These are phyloP conservation scores for Mycena latifolia DNA, from an alignment of 768 basidiomycete genomes.

Conservation along the genomic window DNA sequence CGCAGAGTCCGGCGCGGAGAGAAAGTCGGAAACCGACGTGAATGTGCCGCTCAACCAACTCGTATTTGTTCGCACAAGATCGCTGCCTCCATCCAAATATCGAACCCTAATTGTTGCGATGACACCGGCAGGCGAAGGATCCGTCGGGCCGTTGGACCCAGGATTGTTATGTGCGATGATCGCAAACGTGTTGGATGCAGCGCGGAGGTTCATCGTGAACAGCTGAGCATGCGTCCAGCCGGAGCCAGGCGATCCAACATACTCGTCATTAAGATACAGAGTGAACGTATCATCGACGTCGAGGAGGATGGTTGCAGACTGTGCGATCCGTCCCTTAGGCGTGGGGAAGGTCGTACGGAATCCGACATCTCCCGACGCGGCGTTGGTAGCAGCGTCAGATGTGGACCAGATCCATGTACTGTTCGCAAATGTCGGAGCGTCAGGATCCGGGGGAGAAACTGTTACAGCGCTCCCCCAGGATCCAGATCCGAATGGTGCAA, in stretches of 20 bases:
- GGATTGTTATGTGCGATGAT: slow-evolving; percentile 14
- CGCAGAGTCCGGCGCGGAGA: slow-evolving; percentile 6
- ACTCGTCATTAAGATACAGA: background rate
- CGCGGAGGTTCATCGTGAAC: slow-evolving; percentile 14
- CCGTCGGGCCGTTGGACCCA: background rate
- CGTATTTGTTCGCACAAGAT: slow-evolving; percentile 1
- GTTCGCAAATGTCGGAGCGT: background rate
- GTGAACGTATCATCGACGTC: background rate
- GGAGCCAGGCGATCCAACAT: background rate
- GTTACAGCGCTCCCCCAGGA: background rate
- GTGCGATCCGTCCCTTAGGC: background rate
- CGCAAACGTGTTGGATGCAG: slow-evolving; percentile 11
- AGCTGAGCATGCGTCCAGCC: background rate
- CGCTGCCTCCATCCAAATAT: slow-evolving; percentile 16
- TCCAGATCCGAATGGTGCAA: background rate
- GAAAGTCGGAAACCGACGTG: slow-evolving; percentile 2
- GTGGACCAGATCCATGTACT: background rate
- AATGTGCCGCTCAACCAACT: slow-evolving; percentile 20
- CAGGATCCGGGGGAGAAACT: background rate
- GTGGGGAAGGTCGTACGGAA: background rate
- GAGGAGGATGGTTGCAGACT: background rate
- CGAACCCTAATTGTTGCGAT: slow-evolving; percentile 4
- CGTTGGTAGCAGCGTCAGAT: background rate
- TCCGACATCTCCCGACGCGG: background rate
- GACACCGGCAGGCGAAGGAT: slow-evolving; percentile 20